These are phyloP conservation scores for Meripilus lineatus DNA, from an alignment of 1,284 basidiomycete genomes.

Conservation along the genomic window DNA sequence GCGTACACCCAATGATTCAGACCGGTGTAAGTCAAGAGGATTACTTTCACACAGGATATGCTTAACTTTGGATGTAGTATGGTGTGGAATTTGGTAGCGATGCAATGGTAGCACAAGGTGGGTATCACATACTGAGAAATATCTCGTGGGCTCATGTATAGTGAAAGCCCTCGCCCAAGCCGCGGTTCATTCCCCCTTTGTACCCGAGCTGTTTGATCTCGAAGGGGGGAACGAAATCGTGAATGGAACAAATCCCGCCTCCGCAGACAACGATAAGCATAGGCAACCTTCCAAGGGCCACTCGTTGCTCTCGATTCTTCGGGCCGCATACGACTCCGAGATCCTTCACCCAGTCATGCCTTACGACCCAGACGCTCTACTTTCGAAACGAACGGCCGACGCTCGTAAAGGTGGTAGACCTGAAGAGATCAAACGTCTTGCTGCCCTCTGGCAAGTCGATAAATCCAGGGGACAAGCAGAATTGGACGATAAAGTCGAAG, in stretches of 20 bases:
- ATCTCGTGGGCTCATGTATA: neutral
- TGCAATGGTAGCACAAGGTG: constrained; percentile 50
- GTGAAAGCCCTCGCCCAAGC: constrained; percentile 40
- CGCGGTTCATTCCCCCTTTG: constrained; percentile 38
- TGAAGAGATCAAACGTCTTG: constrained; percentile 44
- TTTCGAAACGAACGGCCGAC: constrained; percentile 33
- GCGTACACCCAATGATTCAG: constrained; percentile 61
- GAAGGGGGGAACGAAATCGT: constrained; percentile 4
- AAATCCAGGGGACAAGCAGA: constrained; percentile 32
- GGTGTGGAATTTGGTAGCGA: constrained; percentile 57
- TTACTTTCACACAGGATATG: neutral
- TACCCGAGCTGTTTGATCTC: constrained; percentile 31
- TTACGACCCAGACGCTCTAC: constrained; percentile 42
- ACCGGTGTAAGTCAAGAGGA: constrained; percentile 42
- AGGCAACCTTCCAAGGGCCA: constrained; percentile 23
- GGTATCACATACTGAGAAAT: constrained; percentile 3
- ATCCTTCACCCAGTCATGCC: constrained; percentile 47
- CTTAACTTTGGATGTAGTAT: constrained; percentile 32
- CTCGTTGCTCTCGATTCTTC: constrained; percentile 45
- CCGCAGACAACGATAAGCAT: constrained; percentile 4
- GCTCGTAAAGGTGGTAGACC: constrained; percentile 32
- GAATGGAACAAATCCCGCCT: neutral
- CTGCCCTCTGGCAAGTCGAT: constrained; percentile 43
- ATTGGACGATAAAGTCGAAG: constrained; percentile 43
- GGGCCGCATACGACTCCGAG: constrained; percentile 49